These are phyloP conservation scores for Pseudogymnoascus destructans DNA, from an alignment of 2,329 filamentous ascomycete species.

Conservation along the genomic window DNA sequence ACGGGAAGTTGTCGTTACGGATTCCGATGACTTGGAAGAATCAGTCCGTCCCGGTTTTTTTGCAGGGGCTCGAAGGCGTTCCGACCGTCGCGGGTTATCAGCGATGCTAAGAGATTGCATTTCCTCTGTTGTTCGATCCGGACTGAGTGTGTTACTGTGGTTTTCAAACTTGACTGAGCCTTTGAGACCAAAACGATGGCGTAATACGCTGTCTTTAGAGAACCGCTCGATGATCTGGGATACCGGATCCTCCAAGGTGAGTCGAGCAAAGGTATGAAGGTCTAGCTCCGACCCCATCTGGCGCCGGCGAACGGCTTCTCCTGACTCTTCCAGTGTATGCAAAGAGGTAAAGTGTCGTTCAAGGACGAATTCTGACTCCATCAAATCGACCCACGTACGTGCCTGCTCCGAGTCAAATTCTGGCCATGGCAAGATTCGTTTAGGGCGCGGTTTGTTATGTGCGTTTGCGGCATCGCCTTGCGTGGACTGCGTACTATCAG, in stretches of 20 bases:
- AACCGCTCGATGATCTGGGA: not conserved
- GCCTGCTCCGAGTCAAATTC: not conserved
- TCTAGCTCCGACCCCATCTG: too few relatives aligned
- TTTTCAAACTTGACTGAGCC: not conserved
- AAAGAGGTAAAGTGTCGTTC: not conserved
- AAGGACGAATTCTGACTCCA: not conserved
- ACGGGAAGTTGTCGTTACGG: not conserved
- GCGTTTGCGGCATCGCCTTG: too few relatives aligned
- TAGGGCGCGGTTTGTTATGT: too few relatives aligned
- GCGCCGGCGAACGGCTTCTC: too few relatives aligned
- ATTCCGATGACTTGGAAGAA: not conserved
- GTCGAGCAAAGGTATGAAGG: too few relatives aligned
- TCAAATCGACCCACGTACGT: not conserved
- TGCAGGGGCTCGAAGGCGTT: not conserved
- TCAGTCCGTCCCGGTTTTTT: not conserved
- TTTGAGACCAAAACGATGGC: not conserved
- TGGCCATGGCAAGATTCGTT: not conserved
- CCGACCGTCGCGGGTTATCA: too few relatives aligned
- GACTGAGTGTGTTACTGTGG: not conserved
- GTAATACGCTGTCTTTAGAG: not conserved
- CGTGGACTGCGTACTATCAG: too few relatives aligned
- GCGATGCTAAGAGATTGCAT: not conserved
- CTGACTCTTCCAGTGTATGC: not conserved
- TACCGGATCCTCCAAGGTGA: too few relatives aligned
- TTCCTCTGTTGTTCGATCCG: not conserved